These are phyloP conservation scores for Podaxis mareebaensis DNA, from an alignment of 768 basidiomycete genomes.

Conservation along the genomic window DNA sequence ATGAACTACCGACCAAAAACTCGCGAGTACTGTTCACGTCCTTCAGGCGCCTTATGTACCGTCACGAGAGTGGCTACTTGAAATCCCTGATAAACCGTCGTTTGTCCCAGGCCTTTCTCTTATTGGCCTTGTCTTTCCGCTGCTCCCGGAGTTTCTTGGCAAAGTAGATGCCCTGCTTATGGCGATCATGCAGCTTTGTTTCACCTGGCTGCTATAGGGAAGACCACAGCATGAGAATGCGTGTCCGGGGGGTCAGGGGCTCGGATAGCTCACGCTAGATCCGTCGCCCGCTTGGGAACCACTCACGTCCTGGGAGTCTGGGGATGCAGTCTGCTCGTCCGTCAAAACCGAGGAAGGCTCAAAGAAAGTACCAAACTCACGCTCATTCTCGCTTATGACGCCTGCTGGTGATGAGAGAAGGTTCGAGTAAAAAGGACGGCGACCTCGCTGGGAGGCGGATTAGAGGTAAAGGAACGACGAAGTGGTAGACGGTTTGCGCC, in stretches of 20 bases:
- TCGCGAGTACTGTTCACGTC: no score
- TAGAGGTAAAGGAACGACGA: neutral
- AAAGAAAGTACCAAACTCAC: neutral
- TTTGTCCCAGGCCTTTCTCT: neutral
- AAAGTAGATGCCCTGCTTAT: neutral
- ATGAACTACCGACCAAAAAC: no score
- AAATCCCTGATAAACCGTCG: neutral
- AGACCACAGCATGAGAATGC: neutral
- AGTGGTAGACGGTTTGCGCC: neutral
- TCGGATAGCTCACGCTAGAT: neutral
- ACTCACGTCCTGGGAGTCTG: neutral
- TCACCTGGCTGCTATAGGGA: neutral
- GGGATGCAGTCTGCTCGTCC: neutral
- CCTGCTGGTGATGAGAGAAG: neutral
- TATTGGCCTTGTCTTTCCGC: neutral
- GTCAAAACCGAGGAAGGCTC: neutral
- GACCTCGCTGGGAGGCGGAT: neutral
- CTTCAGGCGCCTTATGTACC: no score
- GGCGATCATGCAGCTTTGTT: slow-evolving; percentile 1
- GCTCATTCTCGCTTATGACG: neutral
- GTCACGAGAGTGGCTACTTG: neutral
- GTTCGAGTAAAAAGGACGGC: neutral
- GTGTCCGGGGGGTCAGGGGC: neutral
- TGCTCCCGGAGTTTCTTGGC: slow-evolving; percentile 5
- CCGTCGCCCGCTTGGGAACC: neutral